Evolutionary conservation across 2,329 filamentous ascomycete species (phyloP).

Genomic region (Monosporascus ibericus): DNA sequence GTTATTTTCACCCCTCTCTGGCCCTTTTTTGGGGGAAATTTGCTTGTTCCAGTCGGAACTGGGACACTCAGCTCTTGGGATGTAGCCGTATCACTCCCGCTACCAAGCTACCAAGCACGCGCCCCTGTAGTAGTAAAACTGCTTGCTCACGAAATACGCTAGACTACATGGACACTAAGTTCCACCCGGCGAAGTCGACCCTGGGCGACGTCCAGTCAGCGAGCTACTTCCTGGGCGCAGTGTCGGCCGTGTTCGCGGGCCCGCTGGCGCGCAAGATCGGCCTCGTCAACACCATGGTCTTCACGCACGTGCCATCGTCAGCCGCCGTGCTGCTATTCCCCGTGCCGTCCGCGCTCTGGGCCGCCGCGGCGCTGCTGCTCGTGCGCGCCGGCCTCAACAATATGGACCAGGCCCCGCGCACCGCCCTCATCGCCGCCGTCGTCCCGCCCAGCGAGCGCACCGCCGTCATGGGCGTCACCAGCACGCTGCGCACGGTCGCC

Average conservation of each 20-base stretch:
- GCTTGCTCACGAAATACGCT: too few species aligned
- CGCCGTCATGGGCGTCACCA: slow-evolving; percentile 64
- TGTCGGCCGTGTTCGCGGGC: slow-evolving; percentile 50
- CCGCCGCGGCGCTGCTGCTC: slow-evolving; percentile 50
- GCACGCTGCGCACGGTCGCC: slow-evolving; percentile 53
- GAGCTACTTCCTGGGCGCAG: slow-evolving; percentile 46
- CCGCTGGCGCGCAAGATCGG: slow-evolving; percentile 53
- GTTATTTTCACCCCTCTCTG: too few species aligned
- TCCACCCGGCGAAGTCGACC: slow-evolving; percentile 47
- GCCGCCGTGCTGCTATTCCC: slow-evolving; percentile 56
- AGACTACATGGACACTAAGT: slow-evolving; percentile 50
- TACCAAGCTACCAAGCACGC: too few species aligned
- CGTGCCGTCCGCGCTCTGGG: slow-evolving; percentile 40
- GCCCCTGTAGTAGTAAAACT: too few species aligned
- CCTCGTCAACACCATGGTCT: slow-evolving; percentile 60
- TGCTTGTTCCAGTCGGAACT: too few species aligned
- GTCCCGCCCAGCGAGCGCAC: slow-evolving; percentile 60
- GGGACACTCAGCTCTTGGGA: too few species aligned
- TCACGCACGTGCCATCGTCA: slow-evolving; percentile 57
- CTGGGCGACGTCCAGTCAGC: slow-evolving; percentile 54
- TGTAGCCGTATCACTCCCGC: too few species aligned
- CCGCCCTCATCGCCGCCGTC: slow-evolving; percentile 61
- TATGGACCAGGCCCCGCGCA: slow-evolving; percentile 63
- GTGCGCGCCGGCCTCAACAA: slow-evolving; percentile 57
- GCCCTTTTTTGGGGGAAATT: too few species aligned